These are phyloP conservation scores for Pachysandra terminalis DNA, from an alignment of 164 flowering plant genomes.

Conservation along the genomic window DNA sequence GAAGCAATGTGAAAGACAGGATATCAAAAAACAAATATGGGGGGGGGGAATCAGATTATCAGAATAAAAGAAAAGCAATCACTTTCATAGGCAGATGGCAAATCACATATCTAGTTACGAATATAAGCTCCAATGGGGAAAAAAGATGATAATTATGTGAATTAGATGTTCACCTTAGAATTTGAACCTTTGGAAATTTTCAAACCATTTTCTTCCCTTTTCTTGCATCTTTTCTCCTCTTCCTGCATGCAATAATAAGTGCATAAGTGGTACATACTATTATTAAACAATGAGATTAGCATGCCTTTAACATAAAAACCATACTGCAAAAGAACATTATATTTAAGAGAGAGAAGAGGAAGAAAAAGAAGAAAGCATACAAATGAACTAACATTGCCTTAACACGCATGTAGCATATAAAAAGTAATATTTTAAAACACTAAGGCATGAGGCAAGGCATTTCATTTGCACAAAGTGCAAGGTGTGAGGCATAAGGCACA, in stretches of 20 bases:
- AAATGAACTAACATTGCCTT: too few species aligned
- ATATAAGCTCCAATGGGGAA: not conserved
- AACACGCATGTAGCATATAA: too few species aligned
- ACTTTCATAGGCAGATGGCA: not conserved
- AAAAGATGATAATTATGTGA: too few species aligned
- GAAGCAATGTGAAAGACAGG: not conserved
- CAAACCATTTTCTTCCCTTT: slow-evolving; percentile 9
- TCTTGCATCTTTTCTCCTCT: slow-evolving; percentile 46
- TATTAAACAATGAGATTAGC: not conserved
- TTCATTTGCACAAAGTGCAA: too few species aligned
- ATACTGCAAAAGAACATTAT: too few species aligned
- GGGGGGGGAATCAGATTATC: too few species aligned
- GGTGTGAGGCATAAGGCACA: too few species aligned
- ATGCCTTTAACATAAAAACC: not conserved
- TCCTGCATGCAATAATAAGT: slow-evolving; percentile 27
- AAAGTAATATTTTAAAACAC: too few species aligned
- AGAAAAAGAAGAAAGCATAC: too few species aligned
- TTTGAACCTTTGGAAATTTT: slow-evolving; percentile 20
- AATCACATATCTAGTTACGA: not conserved
- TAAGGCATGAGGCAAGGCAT: too few species aligned
- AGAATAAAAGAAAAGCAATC: not conserved
- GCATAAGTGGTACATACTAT: too few species aligned
- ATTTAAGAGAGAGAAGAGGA: too few species aligned
- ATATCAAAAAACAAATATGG: not conserved
- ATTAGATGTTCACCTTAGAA: slow-evolving; percentile 26